Evolutionary conservation across 495 filamentous ascomycete species (phyloP), one percentile per base, ranked within the genome.

Genomic region (Penicillium pulvis): DNA sequence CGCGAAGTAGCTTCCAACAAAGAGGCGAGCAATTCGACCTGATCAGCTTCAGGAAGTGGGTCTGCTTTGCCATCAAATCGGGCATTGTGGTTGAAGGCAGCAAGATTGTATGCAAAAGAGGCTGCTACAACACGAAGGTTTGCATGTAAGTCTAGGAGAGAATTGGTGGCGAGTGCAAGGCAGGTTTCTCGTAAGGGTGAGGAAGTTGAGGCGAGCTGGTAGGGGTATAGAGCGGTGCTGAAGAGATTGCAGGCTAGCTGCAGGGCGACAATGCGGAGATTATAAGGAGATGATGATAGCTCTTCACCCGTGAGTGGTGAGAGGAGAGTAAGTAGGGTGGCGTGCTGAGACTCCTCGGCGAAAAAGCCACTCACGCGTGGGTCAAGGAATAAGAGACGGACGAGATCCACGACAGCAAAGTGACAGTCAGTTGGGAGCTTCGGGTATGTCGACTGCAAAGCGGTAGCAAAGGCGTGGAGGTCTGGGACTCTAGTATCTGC

Each of bases 301-400:
- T 71, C 60, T 49, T 81, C 84, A 35, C 87, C 76, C 53, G 67
- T 59, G 9, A 68, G 62, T 4, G 85, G 81, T 9, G 80, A 66
- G 31, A 98, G 74, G 6, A 97, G 64, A 10, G 85, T 75, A 52
- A 82, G 64, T 20, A 96, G 75, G 14, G 89, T 91, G 43, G 69
- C 64, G 58, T 89, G 86, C 35, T 76, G 71, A 26, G 73, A 35
- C 65, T 96, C 89, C 72, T 93, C 89, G 14, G 91, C 92, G 59
- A 91, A 92, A 73, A 85, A 94, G 56, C 90, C 87, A 63, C 89
- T 90, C n/a, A 96, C 78, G n/a, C 94, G 84, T 23, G 87, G 79
- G 62, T 98, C 93, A 6, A 89, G 78, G 45, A 95, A 83, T 9
- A 88, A 83, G 54, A 88, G 80, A 9, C 94, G 84, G 53, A 94